Base-by-base conservation (phyloP, 2,329 filamentous ascomycete genomes). In the Tolypocladium paradoxum region DNA sequence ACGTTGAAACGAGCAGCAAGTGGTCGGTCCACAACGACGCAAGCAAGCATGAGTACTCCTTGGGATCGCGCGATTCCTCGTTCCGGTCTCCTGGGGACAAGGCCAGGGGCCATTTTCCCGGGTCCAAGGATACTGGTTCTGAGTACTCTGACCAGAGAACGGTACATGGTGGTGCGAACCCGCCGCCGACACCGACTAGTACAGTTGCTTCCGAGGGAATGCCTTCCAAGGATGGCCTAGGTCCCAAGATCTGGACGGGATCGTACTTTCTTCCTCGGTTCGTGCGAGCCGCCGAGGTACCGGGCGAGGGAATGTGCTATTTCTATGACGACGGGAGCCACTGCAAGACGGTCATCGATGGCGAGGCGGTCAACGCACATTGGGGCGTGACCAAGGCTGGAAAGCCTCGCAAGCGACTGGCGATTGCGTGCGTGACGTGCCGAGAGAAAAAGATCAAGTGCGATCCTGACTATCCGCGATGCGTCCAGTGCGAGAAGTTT, bases 391-490 rank as follows among this genome's bases (percentile, higher is more conserved):
- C 91, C 36, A 96, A 96, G 71, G 90, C 91, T 2, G 91, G 91
- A 16, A 96, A 95, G 72, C 90, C 91, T 48, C 82, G 91, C 60
- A 96, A 96, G 73, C 80, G 91, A 53, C 76, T 96, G 53, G 90
- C 91, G 27, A 90, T 95, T 66, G 90, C 90, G n/a, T 96, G 91
- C 65, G 78, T 95, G 54, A 93, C 90, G 14, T 96, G 91, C 67
- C 82, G 91, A 50, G 90, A 96, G 72, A 96, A 96, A 82, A 96
- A 96, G 76, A 95, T 96, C 73, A 96, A 95, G 69, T 96, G 91
- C 64, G 90, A 96, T 59, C 91, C 90, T 1, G 90, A 91, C 61
- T 86, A 83, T 58, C 88, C 88, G 38, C 90, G 89, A 60, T 96
- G 91, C 62, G 81, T 91, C 52, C 90, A 96, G 70, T 96, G 91